A percentile compares a stretch with the other conserved stretches of the same genome.
These are phyloP conservation scores for Zarea fungicola DNA, from an alignment of 2,329 filamentous ascomycete species.

Conservation along the genomic window DNA sequence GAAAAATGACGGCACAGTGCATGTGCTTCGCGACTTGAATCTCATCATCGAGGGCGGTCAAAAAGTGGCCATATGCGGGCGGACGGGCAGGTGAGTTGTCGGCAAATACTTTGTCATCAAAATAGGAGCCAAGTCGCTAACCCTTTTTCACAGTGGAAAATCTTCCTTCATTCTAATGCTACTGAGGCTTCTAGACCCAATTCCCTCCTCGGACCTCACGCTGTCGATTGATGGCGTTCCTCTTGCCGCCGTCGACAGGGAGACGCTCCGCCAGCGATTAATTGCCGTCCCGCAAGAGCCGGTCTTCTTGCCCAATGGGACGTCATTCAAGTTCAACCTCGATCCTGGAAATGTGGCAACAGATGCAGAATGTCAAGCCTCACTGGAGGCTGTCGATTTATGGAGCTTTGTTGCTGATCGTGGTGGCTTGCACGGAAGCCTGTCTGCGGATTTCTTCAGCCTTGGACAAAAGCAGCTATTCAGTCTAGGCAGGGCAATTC, in stretches of 20 bases:
- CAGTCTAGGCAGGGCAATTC: slow-evolving; percentile 50
- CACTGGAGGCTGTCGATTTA: slow-evolving; percentile 25
- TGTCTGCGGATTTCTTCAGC: slow-evolving; percentile 40
- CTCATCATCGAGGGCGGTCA: neutral
- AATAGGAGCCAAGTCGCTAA: neutral
- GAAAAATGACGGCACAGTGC: neutral
- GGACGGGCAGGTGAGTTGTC: slow-evolving; percentile 17
- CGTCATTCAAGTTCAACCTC: slow-evolving; percentile 31
- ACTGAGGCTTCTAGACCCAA: slow-evolving; percentile 29
- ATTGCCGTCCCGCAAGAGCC: slow-evolving; percentile 44
- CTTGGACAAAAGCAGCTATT: slow-evolving; percentile 57
- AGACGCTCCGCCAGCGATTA: slow-evolving; percentile 34
- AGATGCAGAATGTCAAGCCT: slow-evolving; percentile 21
- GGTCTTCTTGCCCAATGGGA: slow-evolving; percentile 37
- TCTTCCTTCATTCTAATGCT: slow-evolving; percentile 30
- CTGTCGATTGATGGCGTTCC: slow-evolving; percentile 32
- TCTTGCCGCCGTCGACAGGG: slow-evolving; percentile 31
- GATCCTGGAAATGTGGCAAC: slow-evolving; percentile 27
- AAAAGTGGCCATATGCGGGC: slow-evolving; percentile 22
- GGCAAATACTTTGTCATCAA: neutral
- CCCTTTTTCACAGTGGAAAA: slow-evolving; percentile 24
- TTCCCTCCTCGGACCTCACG: neutral
- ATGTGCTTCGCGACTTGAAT: neutral
- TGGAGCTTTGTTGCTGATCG: slow-evolving; percentile 21
- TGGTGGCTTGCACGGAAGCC: slow-evolving; percentile 23